Evolutionary conservation across 2,329 filamentous ascomycete genomes (phyloP), one percentile per base, ranked within the genome.

Genomic region (Teratosphaeria viscida): DNA sequence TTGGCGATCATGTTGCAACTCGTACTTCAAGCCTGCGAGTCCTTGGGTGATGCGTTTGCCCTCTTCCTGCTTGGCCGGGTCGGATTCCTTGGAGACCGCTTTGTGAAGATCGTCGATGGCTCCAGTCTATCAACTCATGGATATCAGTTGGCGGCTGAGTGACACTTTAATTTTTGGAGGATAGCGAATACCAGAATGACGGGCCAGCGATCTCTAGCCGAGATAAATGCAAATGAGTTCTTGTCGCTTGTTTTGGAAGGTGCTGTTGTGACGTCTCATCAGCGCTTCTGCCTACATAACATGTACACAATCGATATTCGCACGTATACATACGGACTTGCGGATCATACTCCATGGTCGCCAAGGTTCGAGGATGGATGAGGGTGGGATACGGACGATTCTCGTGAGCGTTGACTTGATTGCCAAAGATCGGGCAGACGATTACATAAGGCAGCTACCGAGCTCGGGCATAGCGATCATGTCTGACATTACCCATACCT

Each of bases 91-190:
- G 37, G 79, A 78, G 3, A 87, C 82, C 7, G 88, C 81, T 57
- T 89, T 88, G 76, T 95, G 91, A n/a, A 95, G 81, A 73, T 97
- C 92, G 72, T 99, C 92, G 69, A 99, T 94, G 59, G 88, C 89
- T 72, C 91, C 85, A 16, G 94, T 97, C 90, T 95, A 63, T 52
- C 47, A 19, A 19, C 54, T 19, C 19, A 23, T 49, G 5, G 0
- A 11, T 16, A n/a, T 49, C 5, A 49, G 43, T 23, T 6, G 53
- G 14, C 19, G 23, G 1, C 43, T n/a, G 12, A 23, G 3, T 11
- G 16, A 16, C 7, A 2, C 37, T 60, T n/a, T 8, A 39, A 39
- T 1, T 23, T 52, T 52, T 34, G 47, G 19, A 7, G 27, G 37
- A 16, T 57, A 56, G 7, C 29, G 26, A 59, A 5, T 52, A 95